Conservation (phyloP, 1,284 basidiomycete species). For the Xerocomus nothofagi region DNA sequence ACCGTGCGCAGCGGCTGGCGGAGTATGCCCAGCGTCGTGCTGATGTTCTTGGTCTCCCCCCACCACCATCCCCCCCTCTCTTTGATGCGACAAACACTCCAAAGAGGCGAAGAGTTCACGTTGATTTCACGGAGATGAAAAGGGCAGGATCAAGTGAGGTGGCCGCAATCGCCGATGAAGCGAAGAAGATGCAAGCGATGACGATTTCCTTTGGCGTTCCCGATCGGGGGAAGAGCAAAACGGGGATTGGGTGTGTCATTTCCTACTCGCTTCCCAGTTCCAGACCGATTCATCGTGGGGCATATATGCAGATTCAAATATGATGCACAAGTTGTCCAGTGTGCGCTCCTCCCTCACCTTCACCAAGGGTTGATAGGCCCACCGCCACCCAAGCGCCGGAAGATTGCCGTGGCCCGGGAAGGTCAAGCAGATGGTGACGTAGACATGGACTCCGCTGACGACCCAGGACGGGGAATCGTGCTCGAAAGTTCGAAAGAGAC, state of each 20-base stretch:
- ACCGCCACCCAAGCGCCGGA: constrained; percentile 29
- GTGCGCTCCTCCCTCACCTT: constrained; percentile 45
- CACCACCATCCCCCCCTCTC: constrained; percentile 30
- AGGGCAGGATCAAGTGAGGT: constrained; percentile 24
- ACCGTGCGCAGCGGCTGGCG: constrained; percentile 60
- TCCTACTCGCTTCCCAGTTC: neutral
- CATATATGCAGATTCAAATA: constrained; percentile 54
- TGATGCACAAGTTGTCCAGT: constrained; percentile 46
- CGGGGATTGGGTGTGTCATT: constrained; percentile 45
- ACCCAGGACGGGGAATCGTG: constrained; percentile 18
- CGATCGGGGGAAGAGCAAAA: constrained; percentile 39
- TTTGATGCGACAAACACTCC: constrained; percentile 36
- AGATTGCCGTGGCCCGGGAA: constrained; percentile 9
- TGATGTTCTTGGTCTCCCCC: constrained; percentile 47
- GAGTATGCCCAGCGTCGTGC: constrained; percentile 64
- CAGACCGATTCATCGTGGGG: constrained; percentile 1
- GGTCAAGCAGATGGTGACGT: constrained; percentile 10
- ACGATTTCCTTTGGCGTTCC: constrained; percentile 47
- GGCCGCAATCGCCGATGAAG: constrained; percentile 33
- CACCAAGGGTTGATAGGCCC: constrained; percentile 10
- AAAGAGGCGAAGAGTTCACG: constrained; percentile 24
- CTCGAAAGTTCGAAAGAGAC: constrained; percentile 26
- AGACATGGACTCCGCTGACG: constrained; percentile 15
- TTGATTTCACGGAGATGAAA: constrained; percentile 28
- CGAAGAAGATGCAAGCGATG: constrained; percentile 40